Base-by-base conservation (phyloP, 1,284 basidiomycete genomes). In the Neolentinus lepideus region DNA sequence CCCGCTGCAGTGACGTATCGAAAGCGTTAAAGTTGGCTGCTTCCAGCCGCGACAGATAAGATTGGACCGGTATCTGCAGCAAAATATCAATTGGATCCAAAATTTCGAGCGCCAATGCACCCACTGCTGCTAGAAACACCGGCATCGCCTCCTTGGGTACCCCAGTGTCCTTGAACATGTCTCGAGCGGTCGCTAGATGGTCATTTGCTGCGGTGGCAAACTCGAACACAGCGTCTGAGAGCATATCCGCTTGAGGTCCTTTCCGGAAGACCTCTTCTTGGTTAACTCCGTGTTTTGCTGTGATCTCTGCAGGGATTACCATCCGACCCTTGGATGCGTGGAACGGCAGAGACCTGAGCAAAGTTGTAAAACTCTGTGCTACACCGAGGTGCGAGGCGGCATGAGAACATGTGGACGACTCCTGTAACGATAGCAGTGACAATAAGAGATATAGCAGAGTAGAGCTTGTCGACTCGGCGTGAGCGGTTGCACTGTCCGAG, bases 121-220 rank as follows among this genome's bases (percentile, higher is more conserved):
- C 60, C 65, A 93, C 92, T 61, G 84, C 90, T 57, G 82, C 74
- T 29, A 93, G 72, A 70, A 97, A 92, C 25, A 94, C 76, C 2
- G 90, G 88, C 76, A 92, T 81, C 25, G 82, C 90, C 54, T 71
- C 73, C 26, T 59, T 62, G 12, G 90, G 90, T 50, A 92, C 79
- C 31, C 72, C 80, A 58, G 75, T 78, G 51, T 82, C 77, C 61
- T 83, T 81, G 65, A 95, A 80, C 78, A 89, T 85, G 54, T 84
- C 80, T 46, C 91, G 80, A 1, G 93, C 92, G 2, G 92, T 94
- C 62, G 88, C 77, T 60, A 98, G 69, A 70, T 98, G 89, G 71
- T 96, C 93, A 73, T 96, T 94, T 38, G 93, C 94, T 19, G 90
- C 72, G 10, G 89, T 92, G 16, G 94, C 94, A 67, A 96, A 87